Percentiles rank a stretch among this genome's conserved stretches.
phyloP scores from a whole-genome alignment of 2,329 filamentous ascomycete species.

The Fusarium sacchari region DNA sequence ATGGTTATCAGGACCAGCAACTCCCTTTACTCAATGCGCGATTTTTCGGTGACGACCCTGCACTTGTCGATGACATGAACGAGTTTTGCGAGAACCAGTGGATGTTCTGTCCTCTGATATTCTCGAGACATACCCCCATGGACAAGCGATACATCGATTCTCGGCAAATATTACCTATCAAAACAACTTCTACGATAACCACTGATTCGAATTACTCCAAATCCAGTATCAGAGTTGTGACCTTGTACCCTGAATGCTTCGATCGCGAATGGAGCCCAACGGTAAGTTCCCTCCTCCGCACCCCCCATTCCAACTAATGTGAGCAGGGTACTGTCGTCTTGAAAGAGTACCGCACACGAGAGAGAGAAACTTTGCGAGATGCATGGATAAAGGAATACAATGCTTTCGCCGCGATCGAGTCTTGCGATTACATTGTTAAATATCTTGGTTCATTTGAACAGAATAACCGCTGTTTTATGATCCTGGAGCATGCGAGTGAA shows the following conservation, averaged over 20 bases:
- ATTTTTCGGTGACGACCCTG: neutral
- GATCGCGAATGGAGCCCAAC: neutral
- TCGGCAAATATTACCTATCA: constrained; percentile 22
- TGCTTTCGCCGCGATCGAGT: constrained; percentile 2
- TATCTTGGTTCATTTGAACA: constrained; percentile 29
- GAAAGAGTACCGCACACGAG: constrained; percentile 13
- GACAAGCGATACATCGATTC: neutral
- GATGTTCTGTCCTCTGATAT: constrained; percentile 17
- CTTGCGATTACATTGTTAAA: constrained; percentile 4
- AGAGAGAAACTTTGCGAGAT: neutral
- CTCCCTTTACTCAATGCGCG: constrained; percentile 5
- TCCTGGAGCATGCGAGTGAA: constrained; percentile 12
- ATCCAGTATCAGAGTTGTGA: neutral
- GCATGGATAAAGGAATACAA: constrained; percentile 12
- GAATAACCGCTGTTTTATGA: neutral
- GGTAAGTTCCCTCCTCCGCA: neutral
- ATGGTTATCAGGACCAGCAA: neutral
- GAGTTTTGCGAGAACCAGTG: constrained; percentile 12
- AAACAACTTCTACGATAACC: neutral
- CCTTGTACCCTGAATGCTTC: constrained; percentile 1
- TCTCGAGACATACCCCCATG: neutral
- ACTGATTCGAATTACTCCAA: neutral
- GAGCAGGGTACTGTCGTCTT: constrained; percentile 11
- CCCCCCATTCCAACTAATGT: neutral
- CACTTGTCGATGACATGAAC: neutral